Conservation (phyloP, 129 eudicot species). For the Chrysanthemum makinoi region DNA sequence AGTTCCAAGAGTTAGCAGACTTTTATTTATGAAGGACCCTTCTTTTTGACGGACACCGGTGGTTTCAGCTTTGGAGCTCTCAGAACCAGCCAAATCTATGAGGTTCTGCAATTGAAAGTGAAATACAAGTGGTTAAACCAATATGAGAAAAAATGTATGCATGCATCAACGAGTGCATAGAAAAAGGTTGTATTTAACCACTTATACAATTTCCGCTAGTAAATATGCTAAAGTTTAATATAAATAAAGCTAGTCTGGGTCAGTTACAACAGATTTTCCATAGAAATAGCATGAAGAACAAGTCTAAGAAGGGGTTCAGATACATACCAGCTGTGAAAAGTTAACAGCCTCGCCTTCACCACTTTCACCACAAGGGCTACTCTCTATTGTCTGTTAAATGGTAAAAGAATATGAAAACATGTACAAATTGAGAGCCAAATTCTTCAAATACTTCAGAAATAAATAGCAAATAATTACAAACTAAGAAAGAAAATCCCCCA, state of each 20-base stretch:
- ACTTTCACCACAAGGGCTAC: slow-evolving; percentile 85
- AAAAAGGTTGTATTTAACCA: slow-evolving; percentile 12
- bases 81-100: slow-evolving; percentile 99
- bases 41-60: slow-evolving; percentile 82
- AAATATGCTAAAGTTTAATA: slow-evolving; percentile 1
- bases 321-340: slow-evolving; percentile 86
- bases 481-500: neutral
- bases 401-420: slow-evolving; percentile 9
- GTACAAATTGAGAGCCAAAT: neutral
- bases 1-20: slow-evolving; percentile 97
- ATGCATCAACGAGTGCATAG: slow-evolving; percentile 8
- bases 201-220: slow-evolving; percentile 4
- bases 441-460: neutral
- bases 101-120: slow-evolving; percentile 74
- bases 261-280: neutral
- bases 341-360: slow-evolving; percentile 83
- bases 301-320: slow-evolving; percentile 25
- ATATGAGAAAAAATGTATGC: neutral
- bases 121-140: slow-evolving; percentile 22
- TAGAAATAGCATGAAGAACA: neutral
- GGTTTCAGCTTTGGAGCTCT: slow-evolving; percentile 96
- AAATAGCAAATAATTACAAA: slow-evolving; percentile 1
- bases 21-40: slow-evolving; percentile 92
- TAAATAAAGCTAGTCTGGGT: slow-evolving; percentile 9
- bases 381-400: slow-evolving; percentile 82